A percentile compares a stretch with the other conserved stretches of the same genome.
phyloP scores from a whole-genome alignment of 345 rosid species.

The Kandelia obovata region DNA sequence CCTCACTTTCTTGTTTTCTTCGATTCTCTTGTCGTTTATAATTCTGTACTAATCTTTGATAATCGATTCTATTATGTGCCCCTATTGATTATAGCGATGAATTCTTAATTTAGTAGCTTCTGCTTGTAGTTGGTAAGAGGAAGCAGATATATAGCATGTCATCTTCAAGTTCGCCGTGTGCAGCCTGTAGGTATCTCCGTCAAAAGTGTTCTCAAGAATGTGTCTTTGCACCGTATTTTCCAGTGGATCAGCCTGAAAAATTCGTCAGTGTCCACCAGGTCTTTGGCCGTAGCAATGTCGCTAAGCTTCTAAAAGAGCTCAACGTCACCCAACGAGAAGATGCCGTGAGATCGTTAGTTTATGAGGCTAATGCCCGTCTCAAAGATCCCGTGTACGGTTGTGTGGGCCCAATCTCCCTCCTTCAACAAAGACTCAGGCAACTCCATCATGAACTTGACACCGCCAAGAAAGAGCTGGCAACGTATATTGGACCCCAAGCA shows the following conservation, averaged over 20 bases:
- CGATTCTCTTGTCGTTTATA: no score
- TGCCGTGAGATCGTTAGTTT: slow-evolving; percentile 71
- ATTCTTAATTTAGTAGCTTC: no score
- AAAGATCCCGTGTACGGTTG: slow-evolving; percentile 87
- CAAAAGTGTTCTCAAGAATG: no score
- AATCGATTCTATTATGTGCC: no score
- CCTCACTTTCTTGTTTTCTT: no score
- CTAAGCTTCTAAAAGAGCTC: slow-evolving; percentile 67
- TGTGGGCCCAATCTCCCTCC: slow-evolving; percentile 61
- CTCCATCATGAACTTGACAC: slow-evolving; percentile 42
- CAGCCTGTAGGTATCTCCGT: no score
- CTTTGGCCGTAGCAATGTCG: slow-evolving; percentile 53
- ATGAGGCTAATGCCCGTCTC: slow-evolving; percentile 73
- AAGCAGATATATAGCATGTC: neutral
- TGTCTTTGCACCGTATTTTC: no score
- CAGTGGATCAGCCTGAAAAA: no score
- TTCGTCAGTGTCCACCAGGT: no score
- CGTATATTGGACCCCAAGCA: slow-evolving; percentile 47
- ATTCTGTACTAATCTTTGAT: no score
- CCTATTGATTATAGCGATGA: no score
- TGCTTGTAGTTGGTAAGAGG: neutral
- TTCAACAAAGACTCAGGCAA: slow-evolving; percentile 60
- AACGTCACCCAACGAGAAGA: slow-evolving; percentile 51
- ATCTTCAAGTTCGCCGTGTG: no score
- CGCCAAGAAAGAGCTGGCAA: slow-evolving; percentile 59